A percentile compares a stretch with the other conserved stretches of the same genome.
phyloP scores from a whole-genome alignment of 495 filamentous ascomycete genomes.

The Xanthoparmelia taractica region DNA sequence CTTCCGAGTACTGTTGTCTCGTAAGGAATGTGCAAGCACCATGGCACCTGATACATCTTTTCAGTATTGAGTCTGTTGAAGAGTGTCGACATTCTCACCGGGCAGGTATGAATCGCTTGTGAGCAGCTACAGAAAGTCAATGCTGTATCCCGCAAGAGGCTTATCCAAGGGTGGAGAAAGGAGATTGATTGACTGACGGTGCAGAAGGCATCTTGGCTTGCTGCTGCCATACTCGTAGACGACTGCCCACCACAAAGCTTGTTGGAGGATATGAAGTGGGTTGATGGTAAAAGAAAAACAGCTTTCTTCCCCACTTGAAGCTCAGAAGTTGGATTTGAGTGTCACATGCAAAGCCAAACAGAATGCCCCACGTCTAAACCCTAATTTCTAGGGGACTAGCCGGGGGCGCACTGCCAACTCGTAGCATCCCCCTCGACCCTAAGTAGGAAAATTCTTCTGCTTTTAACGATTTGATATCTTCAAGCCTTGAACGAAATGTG shows the following conservation, averaged over 20 bases:
- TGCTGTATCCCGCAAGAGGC: neutral
- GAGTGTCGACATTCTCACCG: constrained; percentile 43
- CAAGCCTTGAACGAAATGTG: neutral
- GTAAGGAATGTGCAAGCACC: constrained; percentile 88
- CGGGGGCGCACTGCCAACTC: too few species aligned
- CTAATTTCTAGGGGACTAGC: neutral
- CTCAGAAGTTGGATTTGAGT: constrained; percentile 4
- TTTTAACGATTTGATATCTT: too few species aligned
- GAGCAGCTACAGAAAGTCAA: constrained; percentile 55
- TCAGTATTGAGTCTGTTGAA: constrained; percentile 4
- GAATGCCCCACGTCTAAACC: constrained; percentile 6
- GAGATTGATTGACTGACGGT: constrained; percentile 21
- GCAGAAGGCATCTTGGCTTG: constrained; percentile 23
- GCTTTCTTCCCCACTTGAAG: constrained; percentile 9
- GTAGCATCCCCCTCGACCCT: too few species aligned
- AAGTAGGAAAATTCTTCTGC: too few species aligned
- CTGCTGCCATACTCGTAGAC: constrained; percentile 19
- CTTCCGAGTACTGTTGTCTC: constrained; percentile 81
- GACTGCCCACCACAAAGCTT: neutral
- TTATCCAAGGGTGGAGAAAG: neutral
- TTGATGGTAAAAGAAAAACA: neutral
- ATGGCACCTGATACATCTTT: constrained; percentile 57
- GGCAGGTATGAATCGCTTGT: constrained; percentile 86
- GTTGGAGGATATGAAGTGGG: neutral
- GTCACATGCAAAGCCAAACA: constrained; percentile 14